Evolutionary conservation across 2,329 filamentous ascomycete genomes (phyloP).

Genomic region (Aspergillus flavus): DNA sequence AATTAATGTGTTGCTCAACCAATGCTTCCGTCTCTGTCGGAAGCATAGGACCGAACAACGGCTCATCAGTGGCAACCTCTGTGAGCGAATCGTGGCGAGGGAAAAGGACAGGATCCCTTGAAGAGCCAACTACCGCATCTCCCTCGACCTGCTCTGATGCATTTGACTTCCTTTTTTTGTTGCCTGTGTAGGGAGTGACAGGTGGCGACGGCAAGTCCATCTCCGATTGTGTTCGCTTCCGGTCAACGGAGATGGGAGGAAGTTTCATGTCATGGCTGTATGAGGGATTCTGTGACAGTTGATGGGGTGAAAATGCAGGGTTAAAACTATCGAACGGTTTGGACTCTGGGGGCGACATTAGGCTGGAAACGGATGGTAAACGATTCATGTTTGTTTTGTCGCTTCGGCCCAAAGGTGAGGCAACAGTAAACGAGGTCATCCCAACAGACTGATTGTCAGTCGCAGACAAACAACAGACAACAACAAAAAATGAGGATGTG

Average conservation of each 20-base stretch:
- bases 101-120: constrained; percentile 47
- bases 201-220: constrained; percentile 50
- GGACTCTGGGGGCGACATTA: constrained; percentile 51
- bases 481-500: background rate
- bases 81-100: constrained; percentile 39
- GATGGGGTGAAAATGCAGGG: constrained; percentile 31
- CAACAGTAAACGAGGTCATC: constrained; percentile 32
- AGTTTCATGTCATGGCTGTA: constrained; percentile 38
- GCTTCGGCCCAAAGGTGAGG: constrained; percentile 24
- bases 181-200: constrained; percentile 46
- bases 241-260: constrained; percentile 44
- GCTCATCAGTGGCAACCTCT: constrained; percentile 40
- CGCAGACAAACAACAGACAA: background rate
- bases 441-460: constrained; percentile 9
- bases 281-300: constrained; percentile 31
- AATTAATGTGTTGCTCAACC: constrained; percentile 46
- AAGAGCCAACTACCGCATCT: constrained; percentile 28
- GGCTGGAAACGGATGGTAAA: constrained; percentile 46
- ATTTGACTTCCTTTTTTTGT: constrained; percentile 42
- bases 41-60: constrained; percentile 43
- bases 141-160: constrained; percentile 36
- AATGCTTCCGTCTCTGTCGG: constrained; percentile 39
- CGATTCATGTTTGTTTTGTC: constrained; percentile 42
- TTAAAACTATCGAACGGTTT: constrained; percentile 55
- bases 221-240: constrained; percentile 46